Conservation (phyloP, 768 basidiomycete genomes). For the Chiua virens region DNA sequence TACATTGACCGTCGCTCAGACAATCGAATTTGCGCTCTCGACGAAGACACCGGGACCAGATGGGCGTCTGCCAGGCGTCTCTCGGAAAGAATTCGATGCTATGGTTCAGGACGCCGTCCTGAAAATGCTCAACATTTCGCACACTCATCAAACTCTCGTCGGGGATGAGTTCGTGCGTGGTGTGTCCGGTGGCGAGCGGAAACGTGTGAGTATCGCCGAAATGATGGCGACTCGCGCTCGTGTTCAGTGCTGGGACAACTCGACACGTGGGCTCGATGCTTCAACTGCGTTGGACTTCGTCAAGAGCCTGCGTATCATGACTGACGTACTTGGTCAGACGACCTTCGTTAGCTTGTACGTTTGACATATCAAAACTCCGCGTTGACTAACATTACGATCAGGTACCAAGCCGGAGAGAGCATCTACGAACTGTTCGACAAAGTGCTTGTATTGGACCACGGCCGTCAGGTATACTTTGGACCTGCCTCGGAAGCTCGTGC, state of each 20-base stretch:
- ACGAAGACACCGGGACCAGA: slow-evolving; percentile 76
- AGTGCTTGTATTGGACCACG: slow-evolving; percentile 79
- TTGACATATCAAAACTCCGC: background rate
- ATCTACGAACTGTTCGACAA: slow-evolving; percentile 84
- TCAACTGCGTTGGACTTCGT: slow-evolving; percentile 88
- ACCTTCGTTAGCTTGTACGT: slow-evolving; percentile 76
- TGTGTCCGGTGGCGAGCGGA: slow-evolving; percentile 78
- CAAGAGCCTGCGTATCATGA: slow-evolving; percentile 76
- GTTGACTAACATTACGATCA: slow-evolving; percentile 17
- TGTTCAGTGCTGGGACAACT: slow-evolving; percentile 83
- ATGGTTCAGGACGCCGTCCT: slow-evolving; percentile 63
- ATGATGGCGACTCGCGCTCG: slow-evolving; percentile 83
- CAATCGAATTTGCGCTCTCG: slow-evolving; percentile 67
- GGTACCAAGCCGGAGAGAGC: slow-evolving; percentile 80
- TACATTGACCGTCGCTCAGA: slow-evolving; percentile 79
- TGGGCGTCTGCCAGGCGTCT: slow-evolving; percentile 67
- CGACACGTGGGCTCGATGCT: slow-evolving; percentile 78
- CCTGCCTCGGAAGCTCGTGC: slow-evolving; percentile 67
- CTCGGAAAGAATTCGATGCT: slow-evolving; percentile 55
- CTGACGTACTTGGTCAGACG: slow-evolving; percentile 78
- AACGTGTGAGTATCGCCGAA: slow-evolving; percentile 81
- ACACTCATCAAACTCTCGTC: slow-evolving; percentile 75
- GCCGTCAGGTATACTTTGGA: slow-evolving; percentile 82
- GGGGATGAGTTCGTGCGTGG: slow-evolving; percentile 87
- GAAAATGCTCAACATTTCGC: slow-evolving; percentile 79